Evolutionary conservation across 2,329 filamentous ascomycete genomes (phyloP).

Genomic region (Polychaeton citri): DNA sequence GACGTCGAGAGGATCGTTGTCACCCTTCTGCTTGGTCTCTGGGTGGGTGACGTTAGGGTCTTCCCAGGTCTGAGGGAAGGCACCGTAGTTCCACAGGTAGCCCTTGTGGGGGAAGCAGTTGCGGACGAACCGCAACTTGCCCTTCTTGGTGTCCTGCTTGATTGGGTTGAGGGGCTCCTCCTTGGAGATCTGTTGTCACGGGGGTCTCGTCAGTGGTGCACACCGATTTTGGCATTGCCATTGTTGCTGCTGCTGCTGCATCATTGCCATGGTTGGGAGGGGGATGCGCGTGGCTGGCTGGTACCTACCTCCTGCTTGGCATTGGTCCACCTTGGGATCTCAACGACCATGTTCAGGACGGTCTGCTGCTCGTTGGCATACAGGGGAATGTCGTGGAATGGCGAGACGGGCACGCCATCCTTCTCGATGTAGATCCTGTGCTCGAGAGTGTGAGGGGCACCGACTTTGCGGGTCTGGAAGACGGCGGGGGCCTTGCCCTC

Average conservation of each 20-base stretch:
- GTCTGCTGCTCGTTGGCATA: constrained; percentile 95
- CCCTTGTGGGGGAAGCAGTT: constrained; percentile 99
- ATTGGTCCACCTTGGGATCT: constrained; percentile 99
- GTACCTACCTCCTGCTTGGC: constrained; percentile 88
- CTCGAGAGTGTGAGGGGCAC: constrained; percentile 81
- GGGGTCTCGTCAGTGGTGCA: constrained; percentile 1
- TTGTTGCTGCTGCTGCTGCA: background rate
- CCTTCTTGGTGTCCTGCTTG: constrained; percentile 99
- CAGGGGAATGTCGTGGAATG: constrained; percentile 97
- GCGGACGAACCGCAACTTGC: constrained; percentile 96
- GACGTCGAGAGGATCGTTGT: constrained; percentile 98
- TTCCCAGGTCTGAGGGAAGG: constrained; percentile 99
- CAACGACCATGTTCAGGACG: constrained; percentile 96
- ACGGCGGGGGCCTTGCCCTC: constrained; percentile 44
- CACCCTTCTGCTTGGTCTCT: constrained; percentile 98
- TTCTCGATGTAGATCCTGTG: constrained; percentile 97
- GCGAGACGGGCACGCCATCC: constrained; percentile 84
- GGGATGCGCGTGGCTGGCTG: constrained; percentile 1
- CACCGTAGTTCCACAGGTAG: constrained; percentile 99
- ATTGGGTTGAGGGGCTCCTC: constrained; percentile 97
- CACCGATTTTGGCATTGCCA: background rate
- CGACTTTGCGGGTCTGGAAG: constrained; percentile 78
- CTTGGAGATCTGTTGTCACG: constrained; percentile 70
- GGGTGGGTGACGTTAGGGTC: constrained; percentile 92
- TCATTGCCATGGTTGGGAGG: too few species aligned